Base-by-base conservation (phyloP, 257 asterid species). In the Penstemon newberryi region DNA sequence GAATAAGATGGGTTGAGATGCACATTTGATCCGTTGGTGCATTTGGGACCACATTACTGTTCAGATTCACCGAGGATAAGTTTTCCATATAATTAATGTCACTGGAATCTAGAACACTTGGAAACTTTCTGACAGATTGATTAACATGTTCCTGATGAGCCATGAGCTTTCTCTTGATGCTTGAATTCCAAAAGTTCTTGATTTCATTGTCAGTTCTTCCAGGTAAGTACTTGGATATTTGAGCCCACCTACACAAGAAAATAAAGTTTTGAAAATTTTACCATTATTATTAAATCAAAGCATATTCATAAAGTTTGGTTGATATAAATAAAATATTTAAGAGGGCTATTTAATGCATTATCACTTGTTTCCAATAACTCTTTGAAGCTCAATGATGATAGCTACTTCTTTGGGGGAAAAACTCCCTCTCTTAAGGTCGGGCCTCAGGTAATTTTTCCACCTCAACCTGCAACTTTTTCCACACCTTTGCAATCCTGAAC, bases 121-220 rank as follows among this genome's bases (percentile, higher is more conserved):
- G 18, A 15, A 15, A 15, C 18, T 15, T 15, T 15, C 18, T 15
- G 18, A 15, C 18, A 15, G 18, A 15, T 15, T 15, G 18, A 15
- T 15, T 15, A 15, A 15, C 18, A 15, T 15, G 49, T 61, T 45
- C 8, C 45, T 45, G 4, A 51, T 56, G 56, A 36, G 72, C 73
- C 63, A 75, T 59, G 11, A 81, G 38, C 60, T 84, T 84, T 60
- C 80, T 79, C 70, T 84, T 84, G 66, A 79, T 67, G 75, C 80
- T 79, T 12, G 90, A 84, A 61, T 84, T 84, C 90, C 90, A 84
- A 63, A 92, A 89, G 38, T 92, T 92, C 76, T 89, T 92, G 0
- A 92, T 86, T 70, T 92, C 96, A 36, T 92, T 92, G 82, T 92
- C 96, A 4, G 96, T 89, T 79, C 98, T 83, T 45, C 96, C 98